phyloP scores from a whole-genome alignment of 257 asterid species.

The Solanum acaule region DNA sequence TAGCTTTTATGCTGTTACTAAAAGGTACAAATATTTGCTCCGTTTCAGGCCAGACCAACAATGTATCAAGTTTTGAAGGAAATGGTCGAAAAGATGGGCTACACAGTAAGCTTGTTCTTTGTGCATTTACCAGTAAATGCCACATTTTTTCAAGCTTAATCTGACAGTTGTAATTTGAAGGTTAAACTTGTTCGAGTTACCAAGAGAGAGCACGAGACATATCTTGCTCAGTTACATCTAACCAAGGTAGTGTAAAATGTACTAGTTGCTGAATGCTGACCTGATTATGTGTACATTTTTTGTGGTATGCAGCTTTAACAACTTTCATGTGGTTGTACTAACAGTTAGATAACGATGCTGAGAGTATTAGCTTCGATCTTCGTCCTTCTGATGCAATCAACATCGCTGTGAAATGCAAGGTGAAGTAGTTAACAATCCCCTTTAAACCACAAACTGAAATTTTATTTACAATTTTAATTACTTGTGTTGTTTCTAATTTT shows the following conservation, averaged over 20 bases:
- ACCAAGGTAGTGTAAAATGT: slow-evolving; percentile 41
- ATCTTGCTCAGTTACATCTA: slow-evolving; percentile 75
- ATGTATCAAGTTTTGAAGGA: slow-evolving; percentile 68
- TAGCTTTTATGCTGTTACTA: not conserved
- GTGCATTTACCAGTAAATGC: not conserved
- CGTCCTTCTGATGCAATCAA: slow-evolving; percentile 98
- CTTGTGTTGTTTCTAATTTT: not conserved
- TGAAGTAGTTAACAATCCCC: slow-evolving; percentile 6
- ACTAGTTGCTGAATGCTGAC: not conserved
- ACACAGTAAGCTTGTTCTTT: slow-evolving; percentile 33
- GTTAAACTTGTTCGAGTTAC: slow-evolving; percentile 89
- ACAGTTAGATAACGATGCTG: slow-evolving; percentile 66
- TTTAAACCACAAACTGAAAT: not conserved
- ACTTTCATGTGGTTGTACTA: slow-evolving; percentile 10
- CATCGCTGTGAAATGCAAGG: slow-evolving; percentile 98
- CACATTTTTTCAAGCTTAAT: not conserved
- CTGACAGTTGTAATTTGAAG: slow-evolving; percentile 24
- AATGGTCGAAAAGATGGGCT: slow-evolving; percentile 82
- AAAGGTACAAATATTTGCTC: not conserved
- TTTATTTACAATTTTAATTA: not conserved
- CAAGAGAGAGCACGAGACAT: slow-evolving; percentile 90
- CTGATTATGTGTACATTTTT: not conserved
- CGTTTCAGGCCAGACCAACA: slow-evolving; percentile 66
- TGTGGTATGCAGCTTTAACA: not conserved
- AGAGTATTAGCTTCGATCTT: slow-evolving; percentile 66